A percentile compares a stretch with the other conserved stretches of the same genome.
These are phyloP conservation scores for grape (Vitis vinifera) DNA, from an alignment of 164 flowering plant species.

Conservation along the genomic window DNA sequence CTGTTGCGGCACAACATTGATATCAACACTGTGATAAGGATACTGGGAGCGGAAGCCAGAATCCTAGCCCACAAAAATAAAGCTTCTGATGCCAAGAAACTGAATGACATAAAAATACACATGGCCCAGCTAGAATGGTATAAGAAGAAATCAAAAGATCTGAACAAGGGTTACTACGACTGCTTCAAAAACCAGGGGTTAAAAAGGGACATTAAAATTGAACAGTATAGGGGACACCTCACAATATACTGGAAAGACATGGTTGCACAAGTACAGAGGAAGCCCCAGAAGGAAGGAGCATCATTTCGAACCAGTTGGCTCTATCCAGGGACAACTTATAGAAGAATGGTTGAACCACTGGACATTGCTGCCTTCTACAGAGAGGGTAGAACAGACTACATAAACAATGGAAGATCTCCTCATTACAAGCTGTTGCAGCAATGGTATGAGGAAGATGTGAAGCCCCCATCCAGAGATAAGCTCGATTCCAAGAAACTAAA, in stretches of 20 bases:
- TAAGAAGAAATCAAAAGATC: conserved; percentile 26
- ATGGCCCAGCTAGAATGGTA: neutral
- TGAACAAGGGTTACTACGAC: too few species aligned
- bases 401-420: conserved; percentile 7
- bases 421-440: conserved; percentile 11
- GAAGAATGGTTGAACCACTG: conserved; percentile 25
- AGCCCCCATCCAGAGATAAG: neutral
- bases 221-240: neutral
- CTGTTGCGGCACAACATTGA: conserved; percentile 6
- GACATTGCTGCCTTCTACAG: conserved; percentile 13
- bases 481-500: neutral
- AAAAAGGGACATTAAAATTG: too few species aligned
- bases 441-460: conserved; percentile 3
- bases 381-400: conserved; percentile 12
- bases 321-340: conserved; percentile 21
- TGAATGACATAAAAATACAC: too few species aligned
- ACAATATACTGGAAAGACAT: conserved; percentile 20
- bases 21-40: neutral
- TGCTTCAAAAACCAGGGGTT: too few species aligned
- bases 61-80: too few species aligned
- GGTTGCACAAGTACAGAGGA: conserved; percentile 14
- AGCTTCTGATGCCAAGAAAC: too few species aligned
- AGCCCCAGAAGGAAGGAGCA: conserved; percentile 16
- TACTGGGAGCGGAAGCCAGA: conserved; percentile 3
- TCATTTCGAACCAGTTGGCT: conserved; percentile 13